Evolutionary conservation across 345 rosid genomes (phyloP).

Genomic region (Jatropha curcas): DNA sequence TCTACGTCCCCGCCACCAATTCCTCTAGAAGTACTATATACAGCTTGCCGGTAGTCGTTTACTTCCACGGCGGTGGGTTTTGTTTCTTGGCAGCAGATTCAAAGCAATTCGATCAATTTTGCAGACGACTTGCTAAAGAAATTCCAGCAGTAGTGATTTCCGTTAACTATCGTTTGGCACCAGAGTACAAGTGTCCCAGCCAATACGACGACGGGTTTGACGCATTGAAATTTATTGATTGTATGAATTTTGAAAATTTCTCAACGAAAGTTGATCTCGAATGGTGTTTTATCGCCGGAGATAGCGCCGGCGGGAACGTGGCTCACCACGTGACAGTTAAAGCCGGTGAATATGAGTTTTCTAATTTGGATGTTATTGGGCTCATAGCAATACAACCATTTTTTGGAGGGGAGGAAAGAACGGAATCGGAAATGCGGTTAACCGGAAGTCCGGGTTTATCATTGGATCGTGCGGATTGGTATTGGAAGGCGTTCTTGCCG

Average conservation of each 20-base stretch:
- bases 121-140: background rate
- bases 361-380: background rate
- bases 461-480: background rate
- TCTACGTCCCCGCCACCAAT: background rate
- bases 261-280: background rate
- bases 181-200: background rate
- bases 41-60: background rate
- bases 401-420: conserved; percentile 15
- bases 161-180: conserved; percentile 4
- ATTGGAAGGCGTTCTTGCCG: conserved; percentile 19
- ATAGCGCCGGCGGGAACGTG: conserved; percentile 12
- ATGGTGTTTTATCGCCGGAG: conserved; percentile 4
- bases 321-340: conserved; percentile 1
- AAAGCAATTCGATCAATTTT: background rate
- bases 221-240: conserved; percentile 5
- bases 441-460: background rate
- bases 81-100: background rate
- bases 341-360: background rate
- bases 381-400: conserved; percentile 5
- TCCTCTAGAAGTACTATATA: background rate
- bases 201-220: conserved; percentile 17
- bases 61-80: conserved; percentile 14
- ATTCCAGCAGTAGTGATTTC: conserved; percentile 2
- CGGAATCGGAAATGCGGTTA: background rate
- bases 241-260: background rate